Evolutionary conservation across 176 grass and related monocot genomes (phyloP), one percentile per base, ranked within the genome.

Genomic region (Triticum timopheevii): DNA sequence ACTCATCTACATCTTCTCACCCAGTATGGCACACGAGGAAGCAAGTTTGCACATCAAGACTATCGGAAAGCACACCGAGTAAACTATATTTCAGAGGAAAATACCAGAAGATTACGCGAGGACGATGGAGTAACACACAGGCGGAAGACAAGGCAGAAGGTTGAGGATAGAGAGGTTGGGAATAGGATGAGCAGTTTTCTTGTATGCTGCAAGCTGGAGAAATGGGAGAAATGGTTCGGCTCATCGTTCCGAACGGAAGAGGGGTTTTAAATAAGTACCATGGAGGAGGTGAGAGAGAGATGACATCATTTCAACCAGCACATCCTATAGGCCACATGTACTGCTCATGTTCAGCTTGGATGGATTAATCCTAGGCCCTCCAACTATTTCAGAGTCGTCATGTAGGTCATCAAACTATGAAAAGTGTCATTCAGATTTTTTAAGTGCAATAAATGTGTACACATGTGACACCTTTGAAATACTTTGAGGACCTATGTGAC

Each of bases 271-370:
- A 93, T 59, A 59, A 52, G 74, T 31, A 40, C 39, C 2, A 75
- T 52, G 58, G 54, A 59, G 54, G 80, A 59, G 84, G 15, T 6
- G 15, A 54, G 52, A 56, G 50, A 56, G 54, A 9, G 54, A 59
- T 84, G 77, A 93, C 91, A 93, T 93, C 83, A 86, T 86, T 80
- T 64, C 84, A 63, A 22, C 44, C 67, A 61, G 70, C 59, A 79
- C 47, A 85, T 19, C 89, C 23, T 52, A n/a, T 81, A 68, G 80
- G 45, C 35, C 45, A 79, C 15, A 74, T 66, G 13, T 25, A 85
- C 27, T 22, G 61, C 54, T 19, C 39, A 28, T 35, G 69, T 78
- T 62, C 52, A 19, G 65, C 12, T 19, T 49, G 36, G 72, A 36
- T 35, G 50, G 28, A 8, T 63, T 35, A 49, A 49, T 49, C 45